phyloP scores from a whole-genome alignment of 2,329 filamentous ascomycete species.

The Fusarium incarnatum region DNA sequence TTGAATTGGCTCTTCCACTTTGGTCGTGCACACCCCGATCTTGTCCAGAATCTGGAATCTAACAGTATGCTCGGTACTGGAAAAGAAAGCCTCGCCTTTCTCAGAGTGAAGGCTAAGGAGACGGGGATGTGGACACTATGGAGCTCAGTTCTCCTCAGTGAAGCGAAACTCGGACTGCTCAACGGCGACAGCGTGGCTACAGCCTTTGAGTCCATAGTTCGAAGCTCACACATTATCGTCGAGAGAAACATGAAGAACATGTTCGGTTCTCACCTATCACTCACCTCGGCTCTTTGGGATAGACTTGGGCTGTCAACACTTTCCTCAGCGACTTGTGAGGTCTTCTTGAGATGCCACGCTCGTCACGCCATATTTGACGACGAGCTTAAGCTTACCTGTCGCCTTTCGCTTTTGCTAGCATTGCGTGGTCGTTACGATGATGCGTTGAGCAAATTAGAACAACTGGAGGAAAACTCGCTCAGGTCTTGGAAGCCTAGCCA shows the following conservation, averaged over 20 bases:
- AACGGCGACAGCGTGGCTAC: conserved; percentile 73
- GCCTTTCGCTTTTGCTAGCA: conserved; percentile 70
- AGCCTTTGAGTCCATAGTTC: conserved; percentile 82
- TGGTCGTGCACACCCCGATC: conserved; percentile 82
- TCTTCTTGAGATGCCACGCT: conserved; percentile 80
- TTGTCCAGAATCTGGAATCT: conserved; percentile 77
- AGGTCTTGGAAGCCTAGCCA: conserved; percentile 83
- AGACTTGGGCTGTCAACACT: conserved; percentile 73
- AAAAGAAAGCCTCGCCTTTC: conserved; percentile 83
- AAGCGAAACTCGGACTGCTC: conserved; percentile 82
- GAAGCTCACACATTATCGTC: conserved; percentile 85
- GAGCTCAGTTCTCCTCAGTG: conserved; percentile 84
- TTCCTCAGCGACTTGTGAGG: conserved; percentile 72
- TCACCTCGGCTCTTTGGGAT: conserved; percentile 79
- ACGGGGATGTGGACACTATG: conserved; percentile 86
- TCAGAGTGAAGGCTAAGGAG: conserved; percentile 88
- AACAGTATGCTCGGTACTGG: conserved; percentile 81
- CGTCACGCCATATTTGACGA: conserved; percentile 75
- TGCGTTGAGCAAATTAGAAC: conserved; percentile 61
- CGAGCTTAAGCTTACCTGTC: conserved; percentile 77
- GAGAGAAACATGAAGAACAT: conserved; percentile 78
- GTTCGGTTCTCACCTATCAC: conserved; percentile 78
- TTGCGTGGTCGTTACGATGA: conserved; percentile 77
- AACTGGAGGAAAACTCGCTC: conserved; percentile 68
- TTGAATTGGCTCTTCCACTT: conserved; percentile 97